Base-by-base conservation (phyloP, 2,329 filamentous ascomycete species). In the Sporothrix humicola region DNA sequence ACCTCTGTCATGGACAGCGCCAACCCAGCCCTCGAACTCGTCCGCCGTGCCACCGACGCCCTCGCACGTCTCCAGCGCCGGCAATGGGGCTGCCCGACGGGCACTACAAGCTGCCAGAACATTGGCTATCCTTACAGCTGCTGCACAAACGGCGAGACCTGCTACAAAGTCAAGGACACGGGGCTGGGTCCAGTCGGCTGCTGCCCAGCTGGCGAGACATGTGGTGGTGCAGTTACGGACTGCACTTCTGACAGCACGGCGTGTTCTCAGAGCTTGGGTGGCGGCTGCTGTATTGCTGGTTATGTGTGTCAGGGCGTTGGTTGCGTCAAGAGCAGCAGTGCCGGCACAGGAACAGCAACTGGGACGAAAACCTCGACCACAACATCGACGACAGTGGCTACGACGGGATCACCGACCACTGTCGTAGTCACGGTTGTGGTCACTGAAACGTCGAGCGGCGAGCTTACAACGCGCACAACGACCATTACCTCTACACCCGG, bases 231-330 rank as follows among this genome's bases (percentile, higher is more conserved):
- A 0, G 89, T 95, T 6, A 87, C 86, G 0, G 79, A 79, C n/a
- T 95, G 93, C 76, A 84, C 85, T 2, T 82, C 84, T 3, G 90
- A 87, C 56, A 90, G 92, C 74, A 87, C 88, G 12, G 87, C 88
- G 68, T 95, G 93, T 79, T 85, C 90, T 0, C 85, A 88, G 8
- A 86, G 86, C 48, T 80, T 90, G 0, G 92, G 92, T 2, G 92
- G 92, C 15, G 93, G 92, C 2, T 95, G 93, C 79, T 95, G 93
- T 79, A 89, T 94, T 12, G 85, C 89, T 0, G 92, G 91, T 4
- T 94, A 89, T 78, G 84, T 87, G 1, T 95, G 93, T 77, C 84
- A 88, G 73, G 90, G 90, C 20, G 83, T 90, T 73, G 93, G 92
- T 31, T 95, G 93, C 90, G 68, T 72, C 56, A 69, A 83, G 87